These are phyloP conservation scores for Penicillium rolfsii DNA, from an alignment of 2,329 filamentous ascomycete species.

Conservation along the genomic window DNA sequence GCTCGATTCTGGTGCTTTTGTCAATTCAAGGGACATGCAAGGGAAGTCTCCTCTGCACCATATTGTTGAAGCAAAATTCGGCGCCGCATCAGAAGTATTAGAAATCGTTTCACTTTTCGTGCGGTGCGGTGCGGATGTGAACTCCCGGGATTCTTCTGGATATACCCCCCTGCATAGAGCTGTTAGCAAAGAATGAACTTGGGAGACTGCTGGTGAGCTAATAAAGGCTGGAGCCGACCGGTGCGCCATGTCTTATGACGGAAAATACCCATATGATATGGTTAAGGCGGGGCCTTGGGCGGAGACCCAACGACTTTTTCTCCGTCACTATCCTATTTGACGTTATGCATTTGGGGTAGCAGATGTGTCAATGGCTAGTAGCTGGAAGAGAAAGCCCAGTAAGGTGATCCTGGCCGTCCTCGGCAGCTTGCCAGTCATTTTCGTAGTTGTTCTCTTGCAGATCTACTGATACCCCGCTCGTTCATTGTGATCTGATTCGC, in stretches of 20 bases:
- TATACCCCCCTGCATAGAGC: slow-evolving; percentile 14
- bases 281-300: slow-evolving; percentile 12
- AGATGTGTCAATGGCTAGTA: background rate
- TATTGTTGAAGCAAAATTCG: slow-evolving; percentile 8
- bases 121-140: slow-evolving; percentile 15
- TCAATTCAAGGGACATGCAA: slow-evolving; percentile 13
- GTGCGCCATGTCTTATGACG: slow-evolving; percentile 10
- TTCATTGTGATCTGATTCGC: too few relatives aligned
- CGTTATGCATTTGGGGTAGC: background rate
- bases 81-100: background rate
- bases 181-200: slow-evolving; percentile 11
- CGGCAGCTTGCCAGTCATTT: too few relatives aligned
- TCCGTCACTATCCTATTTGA: slow-evolving; percentile 9
- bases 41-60: slow-evolving; percentile 13
- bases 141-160: slow-evolving; percentile 10
- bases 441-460: too few relatives aligned
- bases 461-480: too few relatives aligned
- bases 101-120: slow-evolving; percentile 16
- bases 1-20: slow-evolving; percentile 10
- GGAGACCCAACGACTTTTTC: slow-evolving; percentile 14
- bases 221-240: slow-evolving; percentile 17
- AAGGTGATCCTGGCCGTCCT: too few relatives aligned
- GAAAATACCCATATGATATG: slow-evolving; percentile 16
- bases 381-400: too few relatives aligned
- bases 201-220: slow-evolving; percentile 12